Evolutionary conservation across 2,329 filamentous ascomycete species (phyloP), one percentile per base, ranked within the genome.

Genomic region (Diaporthe australafricana): DNA sequence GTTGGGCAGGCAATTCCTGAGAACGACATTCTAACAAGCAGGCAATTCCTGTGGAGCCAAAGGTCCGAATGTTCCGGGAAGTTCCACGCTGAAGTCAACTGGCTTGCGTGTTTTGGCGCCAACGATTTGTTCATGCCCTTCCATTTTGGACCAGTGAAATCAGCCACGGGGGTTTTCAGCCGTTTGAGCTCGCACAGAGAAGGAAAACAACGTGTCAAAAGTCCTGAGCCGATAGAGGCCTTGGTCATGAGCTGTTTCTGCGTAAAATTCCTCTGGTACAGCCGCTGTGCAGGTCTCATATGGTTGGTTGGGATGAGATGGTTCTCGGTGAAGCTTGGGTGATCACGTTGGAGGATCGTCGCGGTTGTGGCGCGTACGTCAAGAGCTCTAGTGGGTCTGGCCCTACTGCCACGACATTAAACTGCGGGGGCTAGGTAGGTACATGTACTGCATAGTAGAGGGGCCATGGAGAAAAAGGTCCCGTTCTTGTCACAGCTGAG

Each of bases 281-380:
- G n/a, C 60, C 60, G 60, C 45, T 1, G 45, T 11, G n/a, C 60
- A 48, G 45, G 27, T 35, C 60, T n/a, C 30, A 30, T 30, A 3
- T 65, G 60, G 60, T 27, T 65, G 45, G 60, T 45, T 50, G 60
- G 25, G 12, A 47, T 16, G 30, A 35, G 16, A 17, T 14, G 9
- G 11, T 40, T 48, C 11, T 40, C 22, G 27, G 60, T 35, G 60
- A 63, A 48, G 60, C 42, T 38, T 48, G 42, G 60, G 60, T 48
- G 60, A 63, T 63, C 60, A 63, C 60, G 60, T 63, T 63, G 60
- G 48, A 42, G 60, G 60, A 63, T 63, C 60, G 60, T 63, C 60
- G 60, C 60, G 60, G 42, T 48, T 63, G 60, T 63, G 60, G 60
- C 60, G 60, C 60, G 60, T 48, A 35, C 42, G 27, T 65, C 60